Percentiles rank a stretch among this genome's conserved stretches.
These are phyloP conservation scores for Kwoniella newhampshirensis DNA, from an alignment of 768 basidiomycete species.

Conservation along the genomic window DNA sequence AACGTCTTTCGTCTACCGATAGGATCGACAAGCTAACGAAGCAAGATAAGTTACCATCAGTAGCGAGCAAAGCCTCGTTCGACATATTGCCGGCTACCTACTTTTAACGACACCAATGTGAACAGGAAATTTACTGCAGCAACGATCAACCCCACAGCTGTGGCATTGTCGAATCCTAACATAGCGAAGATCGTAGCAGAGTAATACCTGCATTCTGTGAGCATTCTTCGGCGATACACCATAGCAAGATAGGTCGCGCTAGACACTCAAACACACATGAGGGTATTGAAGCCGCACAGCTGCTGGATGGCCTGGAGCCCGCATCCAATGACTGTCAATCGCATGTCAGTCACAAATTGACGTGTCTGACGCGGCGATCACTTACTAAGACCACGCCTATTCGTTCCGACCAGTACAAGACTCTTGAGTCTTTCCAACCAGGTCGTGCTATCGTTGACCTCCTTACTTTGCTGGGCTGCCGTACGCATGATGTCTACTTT, in stretches of 20 bases:
- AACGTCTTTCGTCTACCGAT: slow-evolving; percentile 71
- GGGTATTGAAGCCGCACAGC: slow-evolving; percentile 78
- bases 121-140: slow-evolving; percentile 77
- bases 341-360: background rate
- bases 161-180: slow-evolving; percentile 79
- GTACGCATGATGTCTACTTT: slow-evolving; percentile 66
- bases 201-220: slow-evolving; percentile 52
- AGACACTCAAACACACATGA: too few relatives aligned
- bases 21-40: slow-evolving; percentile 64
- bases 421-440: slow-evolving; percentile 62
- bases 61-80: background rate
- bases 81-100: slow-evolving; percentile 1
- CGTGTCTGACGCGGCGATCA: slow-evolving; percentile 37
- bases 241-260: background rate
- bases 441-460: slow-evolving; percentile 60
- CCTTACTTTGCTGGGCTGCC: slow-evolving; percentile 63
- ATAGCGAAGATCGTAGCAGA: slow-evolving; percentile 75
- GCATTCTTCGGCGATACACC: background rate
- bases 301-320: slow-evolving; percentile 83
- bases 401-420: slow-evolving; percentile 62
- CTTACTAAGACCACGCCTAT: slow-evolving; percentile 66
- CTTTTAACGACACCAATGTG: slow-evolving; percentile 66
- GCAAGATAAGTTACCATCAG: too few relatives aligned
- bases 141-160: slow-evolving; percentile 74
- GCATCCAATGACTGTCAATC: slow-evolving; percentile 64